A percentile compares a stretch with the other conserved stretches of the same genome.
Evolutionary conservation across 1,284 basidiomycete genomes (phyloP).

Genomic region (Malassezia yamatoensis): DNA sequence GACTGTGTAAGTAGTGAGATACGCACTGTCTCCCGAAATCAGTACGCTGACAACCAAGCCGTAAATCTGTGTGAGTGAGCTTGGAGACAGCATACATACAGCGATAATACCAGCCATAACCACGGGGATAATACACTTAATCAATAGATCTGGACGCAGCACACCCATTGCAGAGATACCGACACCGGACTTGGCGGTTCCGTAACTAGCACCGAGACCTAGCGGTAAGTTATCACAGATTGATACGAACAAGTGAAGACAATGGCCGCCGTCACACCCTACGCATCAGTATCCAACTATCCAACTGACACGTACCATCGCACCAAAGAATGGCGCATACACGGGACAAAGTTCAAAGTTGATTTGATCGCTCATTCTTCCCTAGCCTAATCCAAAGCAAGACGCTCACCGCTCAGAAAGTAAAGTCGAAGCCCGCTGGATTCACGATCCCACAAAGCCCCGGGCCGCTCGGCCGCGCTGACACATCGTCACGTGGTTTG

Average conservation of each 20-base stretch:
- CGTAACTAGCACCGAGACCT: constrained; percentile 85
- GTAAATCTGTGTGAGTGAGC: constrained; percentile 49
- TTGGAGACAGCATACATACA: constrained; percentile 40
- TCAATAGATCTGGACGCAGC: constrained; percentile 91
- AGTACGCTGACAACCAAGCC: constrained; percentile 55
- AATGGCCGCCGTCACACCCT: constrained; percentile 93
- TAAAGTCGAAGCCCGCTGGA: no score
- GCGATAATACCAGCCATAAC: constrained; percentile 99
- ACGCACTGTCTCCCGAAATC: constrained; percentile 49
- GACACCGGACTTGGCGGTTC: constrained; percentile 93
- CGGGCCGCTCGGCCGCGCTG: constrained; percentile 14
- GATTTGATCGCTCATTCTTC: constrained; percentile 29
- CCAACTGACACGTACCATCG: constrained; percentile 60
- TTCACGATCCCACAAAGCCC: background rate
- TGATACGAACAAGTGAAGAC: constrained; percentile 80
- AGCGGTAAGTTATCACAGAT: background rate
- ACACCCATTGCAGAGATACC: constrained; percentile 91
- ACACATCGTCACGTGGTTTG: constrained; percentile 6
- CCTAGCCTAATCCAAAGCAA: no score
- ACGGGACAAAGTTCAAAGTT: constrained; percentile 46
- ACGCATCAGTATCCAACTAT: background rate
- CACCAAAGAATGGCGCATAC: constrained; percentile 84
- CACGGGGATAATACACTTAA: constrained; percentile 95
- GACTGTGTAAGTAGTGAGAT: constrained; percentile 14
- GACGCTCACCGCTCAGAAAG: no score